A percentile compares a stretch with the other conserved stretches of the same genome.
Conservation (phyloP, 352 stramenopile species). For the Phytophthora cactorum region DNA sequence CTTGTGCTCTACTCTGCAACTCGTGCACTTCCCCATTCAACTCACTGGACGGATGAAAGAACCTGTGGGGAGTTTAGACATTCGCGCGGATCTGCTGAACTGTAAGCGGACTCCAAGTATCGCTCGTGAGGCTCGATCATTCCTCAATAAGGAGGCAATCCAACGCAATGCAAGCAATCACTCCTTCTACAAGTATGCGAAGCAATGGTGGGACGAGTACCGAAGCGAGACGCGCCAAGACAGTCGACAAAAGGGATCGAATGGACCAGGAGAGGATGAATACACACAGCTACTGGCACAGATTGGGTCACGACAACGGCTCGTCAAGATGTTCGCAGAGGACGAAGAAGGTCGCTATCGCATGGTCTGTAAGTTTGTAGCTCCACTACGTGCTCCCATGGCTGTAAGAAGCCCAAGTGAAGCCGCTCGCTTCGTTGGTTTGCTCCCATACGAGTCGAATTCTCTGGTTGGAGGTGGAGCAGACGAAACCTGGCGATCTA, state of each 20-base stretch:
- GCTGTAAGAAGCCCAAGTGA: slow-evolving; percentile 78
- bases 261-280: slow-evolving; percentile 23
- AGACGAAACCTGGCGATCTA: slow-evolving; percentile 82
- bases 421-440: slow-evolving; percentile 84
- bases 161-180: slow-evolving; percentile 60
- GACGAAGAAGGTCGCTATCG: slow-evolving; percentile 88
- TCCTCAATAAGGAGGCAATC: slow-evolving; percentile 65
- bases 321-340: slow-evolving; percentile 87
- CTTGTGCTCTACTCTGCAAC: slow-evolving; percentile 69
- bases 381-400: slow-evolving; percentile 48
- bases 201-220: slow-evolving; percentile 88
- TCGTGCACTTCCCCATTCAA: slow-evolving; percentile 74
- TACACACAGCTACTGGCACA: slow-evolving; percentile 23
- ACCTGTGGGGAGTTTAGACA: slow-evolving; percentile 65
- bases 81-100: slow-evolving; percentile 71
- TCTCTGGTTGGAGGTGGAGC: slow-evolving; percentile 54
- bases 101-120: slow-evolving; percentile 55
- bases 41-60: slow-evolving; percentile 76
- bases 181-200: slow-evolving; percentile 84
- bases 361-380: slow-evolving; percentile 90
- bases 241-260: slow-evolving; percentile 5
- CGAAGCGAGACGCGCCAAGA: slow-evolving; percentile 41
- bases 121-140: slow-evolving; percentile 45
- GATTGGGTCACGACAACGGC: slow-evolving; percentile 33
- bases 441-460: slow-evolving; percentile 75